These are phyloP conservation scores for Chrysanthemum seticuspe DNA, from an alignment of 129 eudicot species.

Conservation along the genomic window DNA sequence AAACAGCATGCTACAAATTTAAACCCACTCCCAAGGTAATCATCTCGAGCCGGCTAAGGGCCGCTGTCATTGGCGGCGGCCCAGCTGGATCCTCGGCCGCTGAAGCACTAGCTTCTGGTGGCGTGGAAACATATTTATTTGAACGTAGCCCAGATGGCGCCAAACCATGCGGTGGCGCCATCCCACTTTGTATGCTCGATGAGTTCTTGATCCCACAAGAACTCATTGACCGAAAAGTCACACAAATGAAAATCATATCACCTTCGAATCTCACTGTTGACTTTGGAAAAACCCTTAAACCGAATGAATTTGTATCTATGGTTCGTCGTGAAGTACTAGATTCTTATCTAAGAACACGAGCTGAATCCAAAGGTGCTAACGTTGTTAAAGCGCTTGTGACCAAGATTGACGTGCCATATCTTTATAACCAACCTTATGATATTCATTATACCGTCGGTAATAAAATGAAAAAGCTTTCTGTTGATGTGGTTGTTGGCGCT, in stretches of 20 bases:
- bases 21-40: conserved; percentile 24
- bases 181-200: conserved; percentile 95
- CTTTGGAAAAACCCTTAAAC: conserved; percentile 78
- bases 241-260: conserved; percentile 95
- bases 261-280: conserved; percentile 98
- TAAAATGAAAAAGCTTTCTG: conserved; percentile 48
- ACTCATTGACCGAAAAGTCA: conserved; percentile 78
- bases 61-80: conserved; percentile 90
- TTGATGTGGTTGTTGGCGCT: conserved; percentile 86
- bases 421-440: conserved; percentile 47
- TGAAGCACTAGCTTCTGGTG: conserved; percentile 81
- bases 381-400: conserved; percentile 70
- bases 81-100: conserved; percentile 95
- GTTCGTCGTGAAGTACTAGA: conserved; percentile 92
- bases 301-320: conserved; percentile 92
- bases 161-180: conserved; percentile 98
- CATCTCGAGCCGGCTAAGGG: conserved; percentile 56
- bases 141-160: conserved; percentile 78
- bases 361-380: conserved; percentile 57
- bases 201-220: conserved; percentile 83
- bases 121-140: conserved; percentile 73
- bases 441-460: conserved; percentile 58
- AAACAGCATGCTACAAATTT: conserved; percentile 11
- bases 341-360: conserved; percentile 69
- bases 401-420: conserved; percentile 57